These are phyloP conservation scores for Metschnikowia sp. DNA, from an alignment of 805 yeast species.

Conservation along the genomic window DNA sequence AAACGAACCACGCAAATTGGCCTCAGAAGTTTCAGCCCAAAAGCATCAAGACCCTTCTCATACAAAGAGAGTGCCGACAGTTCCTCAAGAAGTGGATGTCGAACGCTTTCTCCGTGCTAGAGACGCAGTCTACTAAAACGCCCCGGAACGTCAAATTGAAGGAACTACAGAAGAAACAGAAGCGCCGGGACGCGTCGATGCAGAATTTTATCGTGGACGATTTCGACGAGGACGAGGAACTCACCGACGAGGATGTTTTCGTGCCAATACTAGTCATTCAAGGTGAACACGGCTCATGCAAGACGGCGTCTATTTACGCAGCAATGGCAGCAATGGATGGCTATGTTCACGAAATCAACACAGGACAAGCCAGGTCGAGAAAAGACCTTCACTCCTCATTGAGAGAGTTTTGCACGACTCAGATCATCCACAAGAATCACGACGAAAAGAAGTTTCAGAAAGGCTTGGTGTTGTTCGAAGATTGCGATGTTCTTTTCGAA, in stretches of 20 bases:
- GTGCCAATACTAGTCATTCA: conserved; percentile 62
- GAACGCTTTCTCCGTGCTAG: conserved; percentile 34
- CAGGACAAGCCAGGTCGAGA: conserved; percentile 69
- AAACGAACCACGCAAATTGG: conserved; percentile 22
- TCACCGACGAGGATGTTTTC: conserved; percentile 38
- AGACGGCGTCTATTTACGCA: conserved; percentile 70
- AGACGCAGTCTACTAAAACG: conserved; percentile 27
- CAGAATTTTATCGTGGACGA: conserved; percentile 42
- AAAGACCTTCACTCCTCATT: conserved; percentile 64
- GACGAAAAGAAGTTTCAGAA: conserved; percentile 39
- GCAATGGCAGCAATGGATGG: conserved; percentile 60
- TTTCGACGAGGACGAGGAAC: conserved; percentile 20
- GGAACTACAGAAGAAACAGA: conserved; percentile 22
- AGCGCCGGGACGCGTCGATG: conserved; percentile 18
- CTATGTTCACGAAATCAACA: conserved; percentile 76
- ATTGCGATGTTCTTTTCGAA: conserved; percentile 76
- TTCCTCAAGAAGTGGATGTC: conserved; percentile 38
- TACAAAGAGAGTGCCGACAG: conserved; percentile 21
- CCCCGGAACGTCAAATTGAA: conserved; percentile 31
- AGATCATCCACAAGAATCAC: conserved; percentile 56
- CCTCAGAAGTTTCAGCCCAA: conserved; percentile 38
- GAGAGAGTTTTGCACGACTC: conserved; percentile 81
- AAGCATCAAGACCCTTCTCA: conserved; percentile 30
- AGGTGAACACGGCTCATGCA: conserved; percentile 78
- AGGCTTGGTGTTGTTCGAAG: conserved; percentile 78